A percentile compares a stretch with the other conserved stretches of the same genome.
Conservation (phyloP, 495 filamentous ascomycete species). For the Sabuloglossum arenarium region DNA sequence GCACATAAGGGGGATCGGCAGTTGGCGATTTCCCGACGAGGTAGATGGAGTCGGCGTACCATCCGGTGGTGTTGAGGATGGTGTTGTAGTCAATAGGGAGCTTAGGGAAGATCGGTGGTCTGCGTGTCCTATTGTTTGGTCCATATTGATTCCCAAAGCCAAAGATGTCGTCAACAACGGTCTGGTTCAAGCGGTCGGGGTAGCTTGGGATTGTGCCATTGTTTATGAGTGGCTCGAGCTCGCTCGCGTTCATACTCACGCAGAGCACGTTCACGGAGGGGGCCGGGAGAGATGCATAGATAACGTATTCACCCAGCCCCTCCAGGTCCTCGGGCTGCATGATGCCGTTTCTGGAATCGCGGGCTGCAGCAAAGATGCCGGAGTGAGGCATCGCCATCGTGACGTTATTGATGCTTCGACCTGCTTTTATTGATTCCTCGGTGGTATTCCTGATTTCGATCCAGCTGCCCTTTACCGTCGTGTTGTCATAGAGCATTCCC, state of each 20-base stretch:
- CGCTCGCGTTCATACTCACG: constrained; percentile 32
- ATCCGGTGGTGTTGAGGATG: constrained; percentile 30
- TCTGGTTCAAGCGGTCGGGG: constrained; percentile 27
- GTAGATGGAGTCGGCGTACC: constrained; percentile 32
- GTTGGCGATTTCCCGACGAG: constrained; percentile 32
- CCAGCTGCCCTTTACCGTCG: constrained; percentile 39
- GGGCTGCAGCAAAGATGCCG: constrained; percentile 38
- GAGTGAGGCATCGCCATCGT: constrained; percentile 55
- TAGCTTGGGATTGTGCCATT: constrained; percentile 4
- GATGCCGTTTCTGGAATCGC: constrained; percentile 36
- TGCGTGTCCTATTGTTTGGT: constrained; percentile 11
- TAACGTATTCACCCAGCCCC: constrained; percentile 41
- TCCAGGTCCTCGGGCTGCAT: constrained; percentile 40
- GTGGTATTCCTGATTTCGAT: constrained; percentile 28
- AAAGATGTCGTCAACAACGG: constrained; percentile 48
- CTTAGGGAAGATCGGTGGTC: constrained; percentile 42
- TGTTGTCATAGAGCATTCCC: constrained; percentile 42
- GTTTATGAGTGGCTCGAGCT: constrained; percentile 37
- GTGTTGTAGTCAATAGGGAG: constrained; percentile 41
- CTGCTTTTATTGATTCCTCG: constrained; percentile 21
- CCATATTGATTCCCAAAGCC: constrained; percentile 30
- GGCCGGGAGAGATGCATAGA: constrained; percentile 41
- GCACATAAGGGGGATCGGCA: constrained; percentile 23
- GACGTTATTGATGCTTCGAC: constrained; percentile 45
- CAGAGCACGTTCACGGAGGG: constrained; percentile 52